Evolutionary conservation across 768 basidiomycete genomes (phyloP).

Genomic region (Trametopsis cervina): DNA sequence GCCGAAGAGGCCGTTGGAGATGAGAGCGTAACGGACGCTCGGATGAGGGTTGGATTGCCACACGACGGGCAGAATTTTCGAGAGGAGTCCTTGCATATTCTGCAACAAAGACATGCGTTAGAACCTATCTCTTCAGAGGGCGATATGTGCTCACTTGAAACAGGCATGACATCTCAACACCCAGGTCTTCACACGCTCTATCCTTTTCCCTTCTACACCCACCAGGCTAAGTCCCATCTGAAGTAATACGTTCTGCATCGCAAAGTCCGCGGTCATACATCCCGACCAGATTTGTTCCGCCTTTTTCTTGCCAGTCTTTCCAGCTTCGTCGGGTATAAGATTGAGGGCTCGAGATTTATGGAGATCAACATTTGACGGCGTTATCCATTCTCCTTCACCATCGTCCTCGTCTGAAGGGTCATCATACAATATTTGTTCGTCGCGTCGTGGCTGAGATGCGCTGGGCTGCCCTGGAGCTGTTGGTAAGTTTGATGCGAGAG

Average conservation of each 20-base stretch:
- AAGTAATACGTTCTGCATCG: slow-evolving; percentile 95
- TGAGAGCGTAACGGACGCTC: slow-evolving; percentile 84
- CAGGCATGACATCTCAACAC: slow-evolving; percentile 96
- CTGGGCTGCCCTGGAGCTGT: background rate
- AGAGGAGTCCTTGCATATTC: slow-evolving; percentile 91
- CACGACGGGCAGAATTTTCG: slow-evolving; percentile 98
- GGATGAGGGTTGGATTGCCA: slow-evolving; percentile 85
- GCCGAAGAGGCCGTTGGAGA: slow-evolving; percentile 53
- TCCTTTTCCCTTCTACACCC: slow-evolving; percentile 83
- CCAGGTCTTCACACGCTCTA: slow-evolving; percentile 91
- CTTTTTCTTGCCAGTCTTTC: slow-evolving; percentile 24
- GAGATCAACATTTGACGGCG: slow-evolving; percentile 73
- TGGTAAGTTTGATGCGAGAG: background rate
- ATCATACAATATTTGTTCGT: slow-evolving; percentile 45
- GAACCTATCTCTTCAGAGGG: background rate
- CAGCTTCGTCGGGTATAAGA: slow-evolving; percentile 52
- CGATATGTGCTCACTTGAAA: slow-evolving; percentile 74
- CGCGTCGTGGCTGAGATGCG: slow-evolving; percentile 5
- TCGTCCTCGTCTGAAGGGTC: slow-evolving; percentile 77
- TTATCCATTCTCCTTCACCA: slow-evolving; percentile 96
- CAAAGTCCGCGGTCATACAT: slow-evolving; percentile 98
- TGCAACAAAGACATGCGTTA: slow-evolving; percentile 24
- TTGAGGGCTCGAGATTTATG: slow-evolving; percentile 88
- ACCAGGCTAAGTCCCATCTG: slow-evolving; percentile 92
- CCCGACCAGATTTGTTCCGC: slow-evolving; percentile 55